phyloP scores from a whole-genome alignment of 805 yeast genomes.

The Kockiozyma suomiensis region DNA sequence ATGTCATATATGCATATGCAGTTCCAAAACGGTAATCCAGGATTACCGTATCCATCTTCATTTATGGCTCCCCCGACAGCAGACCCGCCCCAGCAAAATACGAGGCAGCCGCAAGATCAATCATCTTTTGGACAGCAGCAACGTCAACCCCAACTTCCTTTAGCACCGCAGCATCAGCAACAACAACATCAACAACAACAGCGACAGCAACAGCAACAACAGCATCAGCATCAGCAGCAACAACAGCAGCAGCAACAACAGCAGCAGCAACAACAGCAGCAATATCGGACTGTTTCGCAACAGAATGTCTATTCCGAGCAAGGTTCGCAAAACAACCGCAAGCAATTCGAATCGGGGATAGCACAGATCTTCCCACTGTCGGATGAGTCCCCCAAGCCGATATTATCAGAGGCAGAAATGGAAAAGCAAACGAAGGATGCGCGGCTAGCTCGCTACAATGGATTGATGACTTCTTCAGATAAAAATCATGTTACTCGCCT shows the following conservation, averaged over 20 bases:
- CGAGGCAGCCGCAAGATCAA: slow-evolving; percentile 4
- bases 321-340: not conserved
- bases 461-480: slow-evolving; percentile 96
- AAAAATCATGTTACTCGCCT: slow-evolving; percentile 93
- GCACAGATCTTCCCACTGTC: not conserved
- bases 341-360: not conserved
- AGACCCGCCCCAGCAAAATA: not conserved
- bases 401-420: slow-evolving; percentile 10
- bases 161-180: slow-evolving; percentile 22
- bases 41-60: not conserved
- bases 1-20: not conserved
- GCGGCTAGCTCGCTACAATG: slow-evolving; percentile 70
- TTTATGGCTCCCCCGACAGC: not conserved
- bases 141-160: no score
- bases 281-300: slow-evolving; percentile 11
- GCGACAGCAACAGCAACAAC: not conserved
- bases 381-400: not conserved
- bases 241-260: slow-evolving; percentile 4
- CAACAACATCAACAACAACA: slow-evolving; percentile 24
- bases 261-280: slow-evolving; percentile 24
- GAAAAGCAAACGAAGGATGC: slow-evolving; percentile 62
- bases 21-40: not conserved
- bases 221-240: slow-evolving; percentile 13
- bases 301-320: not conserved
- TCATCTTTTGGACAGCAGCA: slow-evolving; percentile 34